Percentiles rank a stretch among this genome's conserved stretches.
Evolutionary conservation across 2,329 filamentous ascomycete genomes (phyloP).

Genomic region (Ascocoryne sarcoides): DNA sequence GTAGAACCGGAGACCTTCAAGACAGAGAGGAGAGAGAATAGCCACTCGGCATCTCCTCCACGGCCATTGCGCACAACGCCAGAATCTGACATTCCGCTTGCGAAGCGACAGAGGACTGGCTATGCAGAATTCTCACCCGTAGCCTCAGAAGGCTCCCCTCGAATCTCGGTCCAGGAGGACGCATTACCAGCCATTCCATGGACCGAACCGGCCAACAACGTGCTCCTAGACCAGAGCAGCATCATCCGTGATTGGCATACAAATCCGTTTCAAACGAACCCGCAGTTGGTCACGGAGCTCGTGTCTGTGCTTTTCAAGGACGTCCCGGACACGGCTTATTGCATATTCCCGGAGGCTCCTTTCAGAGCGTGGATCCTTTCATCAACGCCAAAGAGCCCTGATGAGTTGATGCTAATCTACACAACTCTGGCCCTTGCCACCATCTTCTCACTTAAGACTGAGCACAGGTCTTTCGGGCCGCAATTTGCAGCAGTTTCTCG

Average conservation of each 20-base stretch:
- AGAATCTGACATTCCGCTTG: constrained; percentile 21
- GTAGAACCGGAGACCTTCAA: constrained; percentile 23
- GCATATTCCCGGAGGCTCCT: constrained; percentile 44
- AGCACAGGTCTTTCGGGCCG: constrained; percentile 36
- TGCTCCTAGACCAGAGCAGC: constrained; percentile 13
- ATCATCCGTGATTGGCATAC: constrained; percentile 21
- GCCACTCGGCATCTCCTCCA: constrained; percentile 23
- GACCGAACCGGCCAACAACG: constrained; percentile 12
- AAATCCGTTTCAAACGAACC: constrained; percentile 45
- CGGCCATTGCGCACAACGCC: constrained; percentile 19
- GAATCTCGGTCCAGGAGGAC: constrained; percentile 16
- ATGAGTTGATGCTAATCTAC: constrained; percentile 53
- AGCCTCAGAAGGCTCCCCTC: constrained; percentile 25
- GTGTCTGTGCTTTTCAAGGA: constrained; percentile 49
- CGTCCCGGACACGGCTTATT: constrained; percentile 44
- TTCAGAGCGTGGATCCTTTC: constrained; percentile 47
- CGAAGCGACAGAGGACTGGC: constrained; percentile 26
- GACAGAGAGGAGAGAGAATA: constrained; percentile 21
- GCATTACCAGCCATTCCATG: constrained; percentile 17
- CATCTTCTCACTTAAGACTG: constrained; percentile 40
- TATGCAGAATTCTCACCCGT: constrained; percentile 26
- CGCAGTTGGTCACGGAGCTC: constrained; percentile 40
- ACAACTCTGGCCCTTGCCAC: constrained; percentile 49
- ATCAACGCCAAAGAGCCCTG: constrained; percentile 36
- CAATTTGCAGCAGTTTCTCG: constrained; percentile 46